A percentile compares a stretch with the other conserved stretches of the same genome.
phyloP scores from a whole-genome alignment of 257 asterid genomes.

The Vinca minor region DNA sequence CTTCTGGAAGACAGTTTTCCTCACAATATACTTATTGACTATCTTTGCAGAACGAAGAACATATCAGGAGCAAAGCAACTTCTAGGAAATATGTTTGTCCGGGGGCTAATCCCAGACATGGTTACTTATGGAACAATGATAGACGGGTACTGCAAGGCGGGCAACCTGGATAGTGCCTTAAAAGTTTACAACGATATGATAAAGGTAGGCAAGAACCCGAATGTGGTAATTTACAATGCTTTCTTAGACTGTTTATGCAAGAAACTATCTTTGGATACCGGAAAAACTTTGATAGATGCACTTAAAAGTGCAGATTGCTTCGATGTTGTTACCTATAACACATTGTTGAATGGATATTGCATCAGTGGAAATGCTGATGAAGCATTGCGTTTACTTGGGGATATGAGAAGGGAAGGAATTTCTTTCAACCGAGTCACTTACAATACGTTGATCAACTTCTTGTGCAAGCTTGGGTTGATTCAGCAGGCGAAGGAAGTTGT shows the following conservation, averaged over 20 bases:
- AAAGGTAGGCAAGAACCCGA: constrained; percentile 37
- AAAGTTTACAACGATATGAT: constrained; percentile 44
- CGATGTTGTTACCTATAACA: constrained; percentile 47
- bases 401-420: constrained; percentile 44
- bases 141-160: constrained; percentile 46
- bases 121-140: constrained; percentile 67
- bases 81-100: constrained; percentile 59
- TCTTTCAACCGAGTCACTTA: constrained; percentile 40
- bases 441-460: constrained; percentile 46
- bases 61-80: constrained; percentile 46
- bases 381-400: constrained; percentile 38
- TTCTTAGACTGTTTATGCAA: constrained; percentile 59
- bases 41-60: constrained; percentile 42
- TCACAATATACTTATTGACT: constrained; percentile 49
- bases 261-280: constrained; percentile 32
- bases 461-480: constrained; percentile 49
- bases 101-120: constrained; percentile 57
- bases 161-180: constrained; percentile 33
- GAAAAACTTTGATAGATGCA: constrained; percentile 31
- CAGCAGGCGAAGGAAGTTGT: constrained; percentile 44
- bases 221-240: constrained; percentile 56
- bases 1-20: constrained; percentile 40
- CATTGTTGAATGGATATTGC: constrained; percentile 54
- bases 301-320: constrained; percentile 34
- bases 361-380: constrained; percentile 30